Base-by-base conservation (phyloP, 495 filamentous ascomycete species). In the Annulohypoxylon stygium region DNA sequence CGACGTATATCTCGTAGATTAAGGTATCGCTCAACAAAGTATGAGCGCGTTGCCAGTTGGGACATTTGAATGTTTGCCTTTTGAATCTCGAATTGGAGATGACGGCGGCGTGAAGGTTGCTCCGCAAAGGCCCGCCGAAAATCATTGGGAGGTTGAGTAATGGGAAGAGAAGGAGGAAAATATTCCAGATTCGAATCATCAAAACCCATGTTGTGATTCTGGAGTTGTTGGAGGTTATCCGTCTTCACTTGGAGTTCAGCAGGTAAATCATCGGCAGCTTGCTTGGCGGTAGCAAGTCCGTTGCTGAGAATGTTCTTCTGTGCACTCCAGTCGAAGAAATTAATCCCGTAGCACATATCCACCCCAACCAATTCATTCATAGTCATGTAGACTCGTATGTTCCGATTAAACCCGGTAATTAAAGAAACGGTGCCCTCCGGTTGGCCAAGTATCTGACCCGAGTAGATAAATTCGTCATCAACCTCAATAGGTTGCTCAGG, bases 11-110 rank as follows among this genome's bases (percentile, higher is more conserved):
- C 88, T 54, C 86, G 87, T 0, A 92, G 82, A 73, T 84, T 88
- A 79, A 90, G 91, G 75, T 93, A 96, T 73, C 92, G 93, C 70
- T 97, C 92, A 1, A 95, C 90, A n/a, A 93, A 86, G 74, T 90
- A 93, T 0, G 91, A 93, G 20, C 93, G 86, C 1, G 92, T 94
- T 3, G 87, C 88, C 1, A 97, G 82, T 72, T 93, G 90, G 50
- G 88, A 92, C 6, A 88, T 88, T 69, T 93, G 91, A 25, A 97
- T 91, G 71, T 94, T 95, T 20, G 89, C 89, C 74, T 93, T 94
- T 76, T 97, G 93, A 23, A 97, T 94, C 73, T 96, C 92, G 59
- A 88, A 91, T 55, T 95, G 93, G 2, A 94, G 83, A 4, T 85
- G 82, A 8, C 85, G 82, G 3, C 86, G 84, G n/a, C 83, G 81